A percentile compares a stretch with the other conserved stretches of the same genome.
Evolutionary conservation across 2,329 filamentous ascomycete species (phyloP).

Genomic region (Epichloe gansuensis): DNA sequence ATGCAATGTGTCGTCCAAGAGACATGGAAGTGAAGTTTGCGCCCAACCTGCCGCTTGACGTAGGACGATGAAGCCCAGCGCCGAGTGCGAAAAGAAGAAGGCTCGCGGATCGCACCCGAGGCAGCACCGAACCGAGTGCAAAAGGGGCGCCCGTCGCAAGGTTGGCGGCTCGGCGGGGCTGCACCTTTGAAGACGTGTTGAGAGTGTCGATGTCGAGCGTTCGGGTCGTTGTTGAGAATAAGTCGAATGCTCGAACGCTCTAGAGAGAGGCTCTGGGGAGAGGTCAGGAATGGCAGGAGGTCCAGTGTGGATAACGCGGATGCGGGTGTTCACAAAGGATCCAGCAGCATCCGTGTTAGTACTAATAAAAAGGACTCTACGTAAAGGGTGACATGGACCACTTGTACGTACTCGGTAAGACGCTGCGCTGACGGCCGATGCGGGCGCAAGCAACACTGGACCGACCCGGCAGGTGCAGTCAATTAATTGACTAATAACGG

Average conservation of each 20-base stretch:
- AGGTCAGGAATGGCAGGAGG: not conserved
- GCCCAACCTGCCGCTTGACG: not conserved
- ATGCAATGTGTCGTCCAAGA: not conserved
- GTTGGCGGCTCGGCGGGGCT: not conserved
- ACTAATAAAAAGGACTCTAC: not conserved
- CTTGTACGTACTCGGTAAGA: too few species aligned
- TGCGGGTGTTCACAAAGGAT: not conserved
- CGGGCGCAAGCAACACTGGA: not conserved
- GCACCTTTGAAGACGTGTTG: not conserved
- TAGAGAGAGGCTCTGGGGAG: not conserved
- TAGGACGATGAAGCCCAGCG: not conserved
- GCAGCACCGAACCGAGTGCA: not conserved
- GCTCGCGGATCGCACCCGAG: not conserved
- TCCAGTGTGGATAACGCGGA: slow-evolving; percentile 4
- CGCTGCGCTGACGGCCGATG: too few species aligned
- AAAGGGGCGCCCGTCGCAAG: not conserved
- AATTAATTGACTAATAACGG: too few species aligned
- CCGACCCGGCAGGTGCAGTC: not conserved
- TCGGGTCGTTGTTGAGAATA: not conserved
- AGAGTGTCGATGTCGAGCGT: not conserved
- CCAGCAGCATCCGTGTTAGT: not conserved
- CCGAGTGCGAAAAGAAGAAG: not conserved
- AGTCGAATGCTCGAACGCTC: not conserved
- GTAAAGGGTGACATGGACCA: not conserved
- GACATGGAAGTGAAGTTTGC: not conserved